Evolutionary conservation across 805 yeast genomes (phyloP).

Genomic region (Candida dendrica): DNA sequence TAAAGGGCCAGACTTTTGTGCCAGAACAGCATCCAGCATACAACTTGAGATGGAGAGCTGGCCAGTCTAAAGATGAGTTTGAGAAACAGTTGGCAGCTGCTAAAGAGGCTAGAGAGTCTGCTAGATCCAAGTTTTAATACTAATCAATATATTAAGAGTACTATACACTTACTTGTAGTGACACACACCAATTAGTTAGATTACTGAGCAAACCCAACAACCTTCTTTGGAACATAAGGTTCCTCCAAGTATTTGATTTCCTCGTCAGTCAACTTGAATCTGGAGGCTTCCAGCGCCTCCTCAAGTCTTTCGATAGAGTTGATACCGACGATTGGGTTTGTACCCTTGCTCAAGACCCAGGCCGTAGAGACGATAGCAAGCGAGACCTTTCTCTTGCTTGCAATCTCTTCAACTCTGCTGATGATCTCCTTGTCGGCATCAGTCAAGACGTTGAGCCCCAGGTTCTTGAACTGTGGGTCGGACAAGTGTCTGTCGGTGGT

Average conservation of each 20-base stretch:
- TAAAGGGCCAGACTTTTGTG: conserved; percentile 7
- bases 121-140: background rate
- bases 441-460: conserved; percentile 7
- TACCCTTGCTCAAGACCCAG: conserved; percentile 43
- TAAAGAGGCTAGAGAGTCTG: background rate
- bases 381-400: conserved; percentile 34
- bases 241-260: background rate
- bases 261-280: background rate
- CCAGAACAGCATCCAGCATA: conserved; percentile 5
- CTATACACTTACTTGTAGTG: no score
- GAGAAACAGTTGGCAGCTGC: background rate
- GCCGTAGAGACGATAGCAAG: conserved; percentile 49
- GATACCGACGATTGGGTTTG: conserved; percentile 45
- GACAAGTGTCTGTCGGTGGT: conserved; percentile 3
- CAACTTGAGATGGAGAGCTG: conserved; percentile 9
- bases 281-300: conserved; percentile 36
- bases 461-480: conserved; percentile 1
- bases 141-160: no score
- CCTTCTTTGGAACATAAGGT: background rate
- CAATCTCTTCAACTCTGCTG: conserved; percentile 41
- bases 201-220: conserved; percentile 18
- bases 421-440: conserved; percentile 27
- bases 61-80: conserved; percentile 19
- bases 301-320: conserved; percentile 39
- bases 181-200: no score